These are phyloP conservation scores for Cucurbita pepo DNA, from an alignment of 306 rosid species.

Conservation along the genomic window DNA sequence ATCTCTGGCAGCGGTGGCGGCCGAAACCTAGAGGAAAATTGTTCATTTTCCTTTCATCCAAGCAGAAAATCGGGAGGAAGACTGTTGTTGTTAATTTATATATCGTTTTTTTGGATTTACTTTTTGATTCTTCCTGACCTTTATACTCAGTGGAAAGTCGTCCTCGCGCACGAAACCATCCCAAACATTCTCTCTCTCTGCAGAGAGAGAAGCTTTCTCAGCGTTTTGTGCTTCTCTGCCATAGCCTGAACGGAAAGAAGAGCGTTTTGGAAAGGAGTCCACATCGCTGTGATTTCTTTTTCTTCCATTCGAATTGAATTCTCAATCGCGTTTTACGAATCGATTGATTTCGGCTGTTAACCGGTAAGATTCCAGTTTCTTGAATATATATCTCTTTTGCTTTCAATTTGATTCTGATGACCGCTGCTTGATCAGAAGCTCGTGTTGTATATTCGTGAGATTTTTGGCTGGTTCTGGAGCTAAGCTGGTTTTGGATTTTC, in stretches of 20 bases:
- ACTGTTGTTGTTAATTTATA: neutral
- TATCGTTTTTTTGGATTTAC: neutral
- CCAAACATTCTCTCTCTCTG: neutral
- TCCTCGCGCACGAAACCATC: neutral
- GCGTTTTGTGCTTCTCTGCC: neutral
- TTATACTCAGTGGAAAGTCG: conserved; percentile 5
- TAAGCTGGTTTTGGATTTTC: neutral
- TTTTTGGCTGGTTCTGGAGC: neutral
- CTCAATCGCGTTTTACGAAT: neutral
- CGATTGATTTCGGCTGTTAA: neutral
- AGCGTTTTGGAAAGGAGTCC: neutral
- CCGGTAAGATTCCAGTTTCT: neutral
- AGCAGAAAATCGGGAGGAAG: neutral
- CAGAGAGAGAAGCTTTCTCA: neutral
- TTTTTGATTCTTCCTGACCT: neutral
- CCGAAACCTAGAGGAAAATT: neutral
- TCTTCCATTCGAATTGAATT: neutral
- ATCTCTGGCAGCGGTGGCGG: neutral
- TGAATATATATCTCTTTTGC: neutral
- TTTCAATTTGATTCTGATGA: neutral
- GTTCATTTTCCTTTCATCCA: neutral
- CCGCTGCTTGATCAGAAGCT: neutral
- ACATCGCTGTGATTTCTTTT: neutral
- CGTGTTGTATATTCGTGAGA: neutral
- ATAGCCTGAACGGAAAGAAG: neutral